A percentile compares a stretch with the other conserved stretches of the same genome.
phyloP scores from a whole-genome alignment of 2,329 filamentous ascomycete genomes.

The Alternaria metachromatica region DNA sequence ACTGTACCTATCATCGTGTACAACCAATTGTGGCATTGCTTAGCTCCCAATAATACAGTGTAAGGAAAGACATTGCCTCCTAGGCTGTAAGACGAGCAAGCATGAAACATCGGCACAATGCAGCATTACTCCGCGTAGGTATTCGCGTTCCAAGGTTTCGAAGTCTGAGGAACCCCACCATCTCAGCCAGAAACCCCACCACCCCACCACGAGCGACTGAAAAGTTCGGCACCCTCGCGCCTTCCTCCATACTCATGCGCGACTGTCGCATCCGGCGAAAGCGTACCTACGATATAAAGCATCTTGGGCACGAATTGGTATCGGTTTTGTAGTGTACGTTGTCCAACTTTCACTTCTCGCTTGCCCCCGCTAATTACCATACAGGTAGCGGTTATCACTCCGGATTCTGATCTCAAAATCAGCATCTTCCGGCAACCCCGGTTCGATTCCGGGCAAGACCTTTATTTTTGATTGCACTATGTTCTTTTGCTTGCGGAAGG shows the following conservation, averaged over 20 bases:
- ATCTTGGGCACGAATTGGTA: too few species aligned
- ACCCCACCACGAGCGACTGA: neutral
- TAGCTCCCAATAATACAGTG: neutral
- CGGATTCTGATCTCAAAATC: constrained; percentile 23
- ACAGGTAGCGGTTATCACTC: constrained; percentile 24
- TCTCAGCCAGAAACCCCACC: neutral
- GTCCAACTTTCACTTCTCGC: neutral
- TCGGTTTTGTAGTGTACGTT: constrained; percentile 19
- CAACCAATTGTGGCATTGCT: neutral
- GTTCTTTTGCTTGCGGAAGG: neutral
- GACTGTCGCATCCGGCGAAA: too few species aligned
- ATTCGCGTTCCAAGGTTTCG: neutral
- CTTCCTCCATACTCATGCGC: neutral
- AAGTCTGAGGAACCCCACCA: neutral
- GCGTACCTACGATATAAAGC: too few species aligned
- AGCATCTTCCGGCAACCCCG: constrained; percentile 26
- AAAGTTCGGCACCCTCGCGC: neutral
- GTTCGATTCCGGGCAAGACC: constrained; percentile 14
- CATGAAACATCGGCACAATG: neutral
- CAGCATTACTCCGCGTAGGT: too few species aligned
- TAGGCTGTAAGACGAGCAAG: too few species aligned
- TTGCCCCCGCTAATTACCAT: constrained; percentile 10
- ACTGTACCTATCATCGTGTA: neutral
- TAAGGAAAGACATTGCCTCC: too few species aligned
- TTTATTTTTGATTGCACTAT: neutral